A percentile compares a stretch with the other conserved stretches of the same genome.
Conservation (phyloP, 2,329 filamentous ascomycete species). For the Fusarium sambucinum region DNA sequence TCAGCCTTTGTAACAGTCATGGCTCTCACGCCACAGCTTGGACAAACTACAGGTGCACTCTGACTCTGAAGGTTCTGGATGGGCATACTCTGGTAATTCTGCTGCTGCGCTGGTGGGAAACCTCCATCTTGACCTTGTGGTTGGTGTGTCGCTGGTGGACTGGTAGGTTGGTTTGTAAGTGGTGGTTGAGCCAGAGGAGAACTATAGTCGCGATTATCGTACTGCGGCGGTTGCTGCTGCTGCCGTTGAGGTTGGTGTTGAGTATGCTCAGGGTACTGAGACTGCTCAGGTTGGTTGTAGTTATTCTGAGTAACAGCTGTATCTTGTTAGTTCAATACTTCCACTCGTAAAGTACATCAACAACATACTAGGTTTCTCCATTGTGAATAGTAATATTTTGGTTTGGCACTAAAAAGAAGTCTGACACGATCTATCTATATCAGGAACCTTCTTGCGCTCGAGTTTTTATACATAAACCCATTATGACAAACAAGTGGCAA, state of each 20-base stretch:
- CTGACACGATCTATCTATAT: not conserved
- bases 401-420: not conserved
- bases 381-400: constrained; percentile 5
- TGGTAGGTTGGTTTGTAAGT: constrained; percentile 4
- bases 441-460: not conserved
- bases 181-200: constrained; percentile 30
- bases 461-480: not conserved
- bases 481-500: no score
- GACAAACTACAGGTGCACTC: constrained; percentile 38
- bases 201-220: constrained; percentile 12
- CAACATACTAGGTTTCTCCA: constrained; percentile 40
- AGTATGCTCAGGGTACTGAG: constrained; percentile 3
- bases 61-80: constrained; percentile 29
- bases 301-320: constrained; percentile 14
- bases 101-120: constrained; percentile 2
- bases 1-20: constrained; percentile 28
- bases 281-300: constrained; percentile 2
- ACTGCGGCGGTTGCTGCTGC: constrained; percentile 22
- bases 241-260: not conserved
- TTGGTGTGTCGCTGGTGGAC: not conserved
- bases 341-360: not conserved
- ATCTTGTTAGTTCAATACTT: not conserved
- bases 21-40: constrained; percentile 17
- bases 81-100: constrained; percentile 19
- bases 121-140: not conserved